Conservation (phyloP, 2,329 filamentous ascomycete species). For the Amauroascus verrucosus region DNA sequence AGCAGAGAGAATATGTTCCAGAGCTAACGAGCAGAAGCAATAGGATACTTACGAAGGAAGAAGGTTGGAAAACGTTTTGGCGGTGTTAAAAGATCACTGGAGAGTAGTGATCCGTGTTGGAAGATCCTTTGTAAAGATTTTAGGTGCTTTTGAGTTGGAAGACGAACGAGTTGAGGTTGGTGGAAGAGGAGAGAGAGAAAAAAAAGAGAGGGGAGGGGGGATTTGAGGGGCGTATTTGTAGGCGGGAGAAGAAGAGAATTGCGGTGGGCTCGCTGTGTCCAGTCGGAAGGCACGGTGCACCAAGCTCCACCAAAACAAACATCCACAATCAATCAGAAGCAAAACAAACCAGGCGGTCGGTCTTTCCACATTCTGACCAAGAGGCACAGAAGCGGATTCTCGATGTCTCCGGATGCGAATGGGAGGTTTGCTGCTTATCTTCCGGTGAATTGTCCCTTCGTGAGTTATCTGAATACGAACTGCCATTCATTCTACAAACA, state of each 20-base stretch:
- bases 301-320: neutral
- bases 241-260: neutral
- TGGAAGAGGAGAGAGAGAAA: conserved; percentile 8
- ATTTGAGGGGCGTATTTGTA: conserved; percentile 10
- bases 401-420: neutral
- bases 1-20: neutral
- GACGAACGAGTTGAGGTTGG: conserved; percentile 8
- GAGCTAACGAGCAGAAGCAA: neutral
- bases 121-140: conserved; percentile 3
- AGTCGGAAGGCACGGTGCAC: conserved; percentile 7
- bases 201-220: conserved; percentile 6
- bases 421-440: neutral
- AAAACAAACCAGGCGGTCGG: no score
- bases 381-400: neutral
- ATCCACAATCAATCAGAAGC: no score
- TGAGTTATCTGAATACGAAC: neutral
- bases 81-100: conserved; percentile 54
- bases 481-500: neutral
- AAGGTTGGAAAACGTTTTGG: conserved; percentile 98
- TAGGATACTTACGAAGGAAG: conserved; percentile 74
- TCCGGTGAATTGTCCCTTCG: neutral
- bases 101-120: conserved; percentile 19
- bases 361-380: no score
- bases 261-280: conserved; percentile 1
- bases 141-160: neutral